Evolutionary conservation across 148 eudicot species (phyloP).

Genomic region (Rheum nobile): DNA sequence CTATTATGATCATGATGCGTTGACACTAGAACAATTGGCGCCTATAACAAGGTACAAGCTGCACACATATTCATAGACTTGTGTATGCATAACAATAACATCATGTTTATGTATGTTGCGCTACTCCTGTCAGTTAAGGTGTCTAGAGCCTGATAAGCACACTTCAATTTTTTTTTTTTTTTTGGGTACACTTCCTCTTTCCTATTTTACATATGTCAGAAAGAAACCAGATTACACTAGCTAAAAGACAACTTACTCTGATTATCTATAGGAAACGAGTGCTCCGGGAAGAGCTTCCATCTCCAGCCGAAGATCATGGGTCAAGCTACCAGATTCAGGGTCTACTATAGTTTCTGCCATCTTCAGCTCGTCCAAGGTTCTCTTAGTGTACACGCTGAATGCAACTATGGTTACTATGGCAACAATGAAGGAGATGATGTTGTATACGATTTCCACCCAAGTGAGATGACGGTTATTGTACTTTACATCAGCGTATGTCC

Average conservation of each 20-base stretch:
- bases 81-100: background rate
- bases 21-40: background rate
- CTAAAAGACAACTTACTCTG: background rate
- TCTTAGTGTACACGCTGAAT: constrained; percentile 74
- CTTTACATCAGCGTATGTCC: constrained; percentile 77
- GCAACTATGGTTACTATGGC: constrained; percentile 51
- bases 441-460: constrained; percentile 73
- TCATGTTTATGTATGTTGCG: background rate
- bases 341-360: constrained; percentile 24
- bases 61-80: background rate
- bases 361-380: constrained; percentile 54
- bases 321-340: constrained; percentile 9
- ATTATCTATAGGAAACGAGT: background rate
- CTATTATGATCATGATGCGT: background rate
- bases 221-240: background rate
- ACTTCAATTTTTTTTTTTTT: background rate
- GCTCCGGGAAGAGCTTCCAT: constrained; percentile 45
- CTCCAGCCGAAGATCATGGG: constrained; percentile 25
- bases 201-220: background rate
- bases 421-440: constrained; percentile 61
- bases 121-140: background rate
- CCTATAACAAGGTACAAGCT: background rate
- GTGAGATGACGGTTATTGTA: constrained; percentile 73
- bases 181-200: background rate
- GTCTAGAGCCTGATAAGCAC: background rate